Conservation (phyloP, 2,329 filamentous ascomycete species). For the Cladosporium sphaerospermum region DNA sequence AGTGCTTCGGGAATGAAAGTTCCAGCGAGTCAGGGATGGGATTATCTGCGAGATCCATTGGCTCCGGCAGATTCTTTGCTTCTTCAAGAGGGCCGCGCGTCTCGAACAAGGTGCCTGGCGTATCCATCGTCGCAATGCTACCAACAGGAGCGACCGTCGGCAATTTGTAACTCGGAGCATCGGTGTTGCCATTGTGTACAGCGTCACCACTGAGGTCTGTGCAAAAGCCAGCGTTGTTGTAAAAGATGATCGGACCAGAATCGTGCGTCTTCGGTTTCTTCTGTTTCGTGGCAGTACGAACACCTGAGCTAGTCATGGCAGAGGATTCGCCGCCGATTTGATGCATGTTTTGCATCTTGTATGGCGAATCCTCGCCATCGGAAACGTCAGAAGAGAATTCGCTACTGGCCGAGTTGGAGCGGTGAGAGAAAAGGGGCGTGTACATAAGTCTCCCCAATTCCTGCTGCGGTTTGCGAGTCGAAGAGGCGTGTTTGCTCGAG, state of each 20-base stretch:
- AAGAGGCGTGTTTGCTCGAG: neutral
- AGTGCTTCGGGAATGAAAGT: constrained; percentile 32
- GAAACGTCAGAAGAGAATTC: constrained; percentile 31
- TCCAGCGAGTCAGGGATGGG: constrained; percentile 30
- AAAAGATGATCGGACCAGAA: constrained; percentile 76
- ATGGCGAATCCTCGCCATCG: constrained; percentile 30
- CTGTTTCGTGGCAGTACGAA: constrained; percentile 34
- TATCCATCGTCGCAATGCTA: neutral
- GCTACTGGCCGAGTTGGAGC: constrained; percentile 37
- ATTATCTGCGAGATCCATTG: constrained; percentile 32
- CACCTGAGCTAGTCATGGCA: constrained; percentile 40
- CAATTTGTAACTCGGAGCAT: neutral
- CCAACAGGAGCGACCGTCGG: neutral
- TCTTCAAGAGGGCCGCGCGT: constrained; percentile 27
- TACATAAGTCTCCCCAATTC: constrained; percentile 37
- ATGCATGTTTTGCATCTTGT: constrained; percentile 6
- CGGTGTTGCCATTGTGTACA: constrained; percentile 11
- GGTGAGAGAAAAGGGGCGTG: constrained; percentile 44
- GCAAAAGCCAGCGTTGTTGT: constrained; percentile 72
- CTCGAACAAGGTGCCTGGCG: constrained; percentile 18
- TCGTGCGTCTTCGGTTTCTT: constrained; percentile 48
- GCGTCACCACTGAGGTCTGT: constrained; percentile 69
- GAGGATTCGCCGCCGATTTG: constrained; percentile 33
- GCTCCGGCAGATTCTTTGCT: constrained; percentile 25
- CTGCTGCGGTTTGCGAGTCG: constrained; percentile 9